Conservation (phyloP, 2,329 filamentous ascomycete species). For the Ophiostoma fasciatum region DNA sequence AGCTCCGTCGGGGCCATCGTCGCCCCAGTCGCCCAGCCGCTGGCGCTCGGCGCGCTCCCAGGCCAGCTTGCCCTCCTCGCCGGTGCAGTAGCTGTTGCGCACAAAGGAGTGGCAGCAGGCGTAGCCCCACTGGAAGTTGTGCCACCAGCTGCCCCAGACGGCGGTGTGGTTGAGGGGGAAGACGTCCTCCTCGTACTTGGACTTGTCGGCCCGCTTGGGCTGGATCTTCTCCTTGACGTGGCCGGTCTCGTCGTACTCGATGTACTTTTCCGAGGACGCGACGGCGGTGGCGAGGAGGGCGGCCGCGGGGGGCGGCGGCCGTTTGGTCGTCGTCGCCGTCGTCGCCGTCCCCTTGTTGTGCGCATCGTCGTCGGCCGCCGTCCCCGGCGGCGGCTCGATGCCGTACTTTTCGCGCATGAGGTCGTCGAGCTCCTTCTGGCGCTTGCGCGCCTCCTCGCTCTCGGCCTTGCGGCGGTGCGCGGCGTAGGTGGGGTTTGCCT, state of each 20-base stretch:
- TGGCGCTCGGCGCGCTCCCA: slow-evolving; percentile 61
- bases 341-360: neutral
- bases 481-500: slow-evolving; percentile 91
- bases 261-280: slow-evolving; percentile 69
- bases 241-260: slow-evolving; percentile 89
- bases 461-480: slow-evolving; percentile 74
- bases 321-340: neutral
- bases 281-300: slow-evolving; percentile 49
- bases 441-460: slow-evolving; percentile 53
- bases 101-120: slow-evolving; percentile 85
- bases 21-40: slow-evolving; percentile 31
- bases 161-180: slow-evolving; percentile 80
- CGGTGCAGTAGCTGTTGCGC: slow-evolving; percentile 96
- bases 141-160: slow-evolving; percentile 97
- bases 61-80: slow-evolving; percentile 69
- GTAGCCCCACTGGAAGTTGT: slow-evolving; percentile 89
- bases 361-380: slow-evolving; percentile 15
- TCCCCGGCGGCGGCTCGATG: slow-evolving; percentile 13
- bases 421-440: slow-evolving; percentile 52
- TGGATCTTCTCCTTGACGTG: slow-evolving; percentile 76
- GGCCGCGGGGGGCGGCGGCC: neutral
- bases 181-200: slow-evolving; percentile 85
- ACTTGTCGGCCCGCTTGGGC: slow-evolving; percentile 59
- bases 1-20: slow-evolving; percentile 1
- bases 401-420: slow-evolving; percentile 73